Evolutionary conservation across 1,139 yeast genomes (phyloP).

Genomic region (Pneumocystis wakefieldiae): DNA sequence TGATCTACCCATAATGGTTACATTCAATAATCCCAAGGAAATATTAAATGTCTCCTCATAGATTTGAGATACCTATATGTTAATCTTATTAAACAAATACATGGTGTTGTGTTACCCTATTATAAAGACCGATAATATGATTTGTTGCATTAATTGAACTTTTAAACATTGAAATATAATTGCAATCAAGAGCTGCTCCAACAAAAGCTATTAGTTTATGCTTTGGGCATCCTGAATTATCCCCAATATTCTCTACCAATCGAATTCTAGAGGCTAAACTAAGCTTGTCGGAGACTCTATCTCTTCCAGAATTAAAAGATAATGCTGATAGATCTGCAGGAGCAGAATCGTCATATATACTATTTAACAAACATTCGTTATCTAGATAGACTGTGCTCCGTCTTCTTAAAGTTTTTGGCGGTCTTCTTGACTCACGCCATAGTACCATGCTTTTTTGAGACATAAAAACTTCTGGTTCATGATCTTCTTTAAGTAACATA

Average conservation of each 20-base stretch:
- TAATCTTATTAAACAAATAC: background rate
- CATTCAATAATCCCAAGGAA: conserved; percentile 22
- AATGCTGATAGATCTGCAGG: background rate
- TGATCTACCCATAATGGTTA: conserved; percentile 15
- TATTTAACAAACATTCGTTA: background rate
- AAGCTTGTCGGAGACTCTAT: conserved; percentile 7
- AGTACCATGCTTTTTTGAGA: conserved; percentile 8
- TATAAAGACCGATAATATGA: conserved; percentile 23
- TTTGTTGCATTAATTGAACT: conserved; percentile 21
- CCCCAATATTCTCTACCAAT: conserved; percentile 22
- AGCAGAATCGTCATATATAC: background rate
- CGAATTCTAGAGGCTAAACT: conserved; percentile 23
- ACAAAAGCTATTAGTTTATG: conserved; percentile 23
- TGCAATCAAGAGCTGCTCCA: conserved; percentile 29
- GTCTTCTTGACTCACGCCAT: conserved; percentile 9
- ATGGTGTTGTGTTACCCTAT: conserved; percentile 19
- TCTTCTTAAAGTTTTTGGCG: background rate
- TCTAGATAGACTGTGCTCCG: background rate
- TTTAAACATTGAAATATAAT: conserved; percentile 22
- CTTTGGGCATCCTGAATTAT: conserved; percentile 25
- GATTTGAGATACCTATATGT: conserved; percentile 17
- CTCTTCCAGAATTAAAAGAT: background rate
- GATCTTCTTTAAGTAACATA: background rate
- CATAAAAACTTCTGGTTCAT: conserved; percentile 1
- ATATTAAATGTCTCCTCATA: conserved; percentile 27